phyloP scores from a whole-genome alignment of 2,329 filamentous ascomycete genomes.

The Fusarium domesticum region DNA sequence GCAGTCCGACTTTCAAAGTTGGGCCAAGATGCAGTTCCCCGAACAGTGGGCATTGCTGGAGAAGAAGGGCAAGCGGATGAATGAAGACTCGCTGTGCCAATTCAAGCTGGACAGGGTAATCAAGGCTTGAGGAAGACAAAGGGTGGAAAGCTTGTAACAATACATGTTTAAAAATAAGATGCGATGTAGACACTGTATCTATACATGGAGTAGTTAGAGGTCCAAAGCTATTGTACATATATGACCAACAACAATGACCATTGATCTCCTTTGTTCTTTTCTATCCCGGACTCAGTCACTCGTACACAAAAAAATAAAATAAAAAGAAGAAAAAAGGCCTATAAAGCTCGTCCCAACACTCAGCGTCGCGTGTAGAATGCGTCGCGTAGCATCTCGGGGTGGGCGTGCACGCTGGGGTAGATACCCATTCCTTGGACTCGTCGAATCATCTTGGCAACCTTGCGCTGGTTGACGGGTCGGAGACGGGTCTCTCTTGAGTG shows the following conservation, averaged over 20 bases:
- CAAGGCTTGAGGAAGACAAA: slow-evolving; percentile 44
- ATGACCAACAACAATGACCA: slow-evolving; percentile 28
- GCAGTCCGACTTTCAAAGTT: slow-evolving; percentile 69
- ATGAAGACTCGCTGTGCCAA: slow-evolving; percentile 44
- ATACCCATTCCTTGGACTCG: slow-evolving; percentile 85
- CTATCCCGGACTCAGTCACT: too few relatives aligned
- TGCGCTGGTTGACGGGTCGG: slow-evolving; percentile 84
- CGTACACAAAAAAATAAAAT: too few relatives aligned
- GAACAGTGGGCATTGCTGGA: slow-evolving; percentile 66
- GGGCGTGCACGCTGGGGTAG: slow-evolving; percentile 85
- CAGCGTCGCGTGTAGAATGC: slow-evolving; percentile 30
- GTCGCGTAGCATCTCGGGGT: slow-evolving; percentile 72
- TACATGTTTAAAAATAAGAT: slow-evolving; percentile 11
- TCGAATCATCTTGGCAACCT: slow-evolving; percentile 87
- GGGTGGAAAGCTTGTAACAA: slow-evolving; percentile 15
- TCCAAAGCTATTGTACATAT: slow-evolving; percentile 37
- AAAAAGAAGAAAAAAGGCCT: not conserved
- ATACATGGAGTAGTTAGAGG: slow-evolving; percentile 31
- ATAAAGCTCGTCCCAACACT: not conserved
- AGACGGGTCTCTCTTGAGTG: slow-evolving; percentile 73
- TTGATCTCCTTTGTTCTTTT: slow-evolving; percentile 17
- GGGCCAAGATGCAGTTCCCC: slow-evolving; percentile 68
- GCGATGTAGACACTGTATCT: slow-evolving; percentile 33
- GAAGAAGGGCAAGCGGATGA: slow-evolving; percentile 46
- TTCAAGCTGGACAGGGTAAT: slow-evolving; percentile 50